phyloP scores from a whole-genome alignment of 371 early-diverging fungal species.

The Mortierella sp. region DNA sequence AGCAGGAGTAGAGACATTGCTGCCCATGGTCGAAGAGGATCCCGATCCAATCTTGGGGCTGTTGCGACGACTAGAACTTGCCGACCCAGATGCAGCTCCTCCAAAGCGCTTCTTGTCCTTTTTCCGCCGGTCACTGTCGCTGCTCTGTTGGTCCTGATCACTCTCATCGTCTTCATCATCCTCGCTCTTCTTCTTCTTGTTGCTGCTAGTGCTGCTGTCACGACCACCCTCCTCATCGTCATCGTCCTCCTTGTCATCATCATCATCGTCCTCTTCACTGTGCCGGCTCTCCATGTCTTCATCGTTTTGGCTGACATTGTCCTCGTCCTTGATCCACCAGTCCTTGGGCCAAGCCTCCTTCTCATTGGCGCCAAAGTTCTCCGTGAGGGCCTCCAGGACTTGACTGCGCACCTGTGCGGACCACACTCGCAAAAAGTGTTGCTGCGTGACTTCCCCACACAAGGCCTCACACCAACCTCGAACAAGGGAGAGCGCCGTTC shows the following conservation, averaged over 20 bases:
- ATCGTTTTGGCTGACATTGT: slow-evolving; percentile 15
- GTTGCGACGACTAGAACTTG: slow-evolving; percentile 44
- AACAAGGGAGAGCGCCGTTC: slow-evolving; percentile 22
- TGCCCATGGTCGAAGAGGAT: neutral
- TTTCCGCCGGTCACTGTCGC: slow-evolving; percentile 24
- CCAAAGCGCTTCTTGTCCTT: slow-evolving; percentile 38
- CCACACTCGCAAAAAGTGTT: slow-evolving; percentile 34
- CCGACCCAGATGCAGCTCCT: slow-evolving; percentile 28
- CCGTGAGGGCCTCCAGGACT: slow-evolving; percentile 37
- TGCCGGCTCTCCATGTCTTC: slow-evolving; percentile 15
- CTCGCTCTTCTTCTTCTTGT: slow-evolving; percentile 16
- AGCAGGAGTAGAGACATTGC: neutral
- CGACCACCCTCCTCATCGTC: slow-evolving; percentile 19
- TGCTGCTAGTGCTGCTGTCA: slow-evolving; percentile 7
- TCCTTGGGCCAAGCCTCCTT: slow-evolving; percentile 40
- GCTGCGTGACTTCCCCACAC: neutral
- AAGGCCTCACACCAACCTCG: slow-evolving; percentile 31
- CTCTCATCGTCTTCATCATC: slow-evolving; percentile 27
- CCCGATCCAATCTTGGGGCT: slow-evolving; percentile 44
- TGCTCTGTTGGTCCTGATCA: slow-evolving; percentile 28
- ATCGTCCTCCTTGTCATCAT: slow-evolving; percentile 13
- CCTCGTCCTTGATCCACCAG: slow-evolving; percentile 39
- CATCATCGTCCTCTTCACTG: slow-evolving; percentile 11
- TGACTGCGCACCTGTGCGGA: slow-evolving; percentile 25
- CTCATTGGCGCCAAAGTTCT: slow-evolving; percentile 32